A percentile compares a stretch with the other conserved stretches of the same genome.
Evolutionary conservation across 805 yeast species (phyloP).

Genomic region (Nakazawaea ishiwadae): DNA sequence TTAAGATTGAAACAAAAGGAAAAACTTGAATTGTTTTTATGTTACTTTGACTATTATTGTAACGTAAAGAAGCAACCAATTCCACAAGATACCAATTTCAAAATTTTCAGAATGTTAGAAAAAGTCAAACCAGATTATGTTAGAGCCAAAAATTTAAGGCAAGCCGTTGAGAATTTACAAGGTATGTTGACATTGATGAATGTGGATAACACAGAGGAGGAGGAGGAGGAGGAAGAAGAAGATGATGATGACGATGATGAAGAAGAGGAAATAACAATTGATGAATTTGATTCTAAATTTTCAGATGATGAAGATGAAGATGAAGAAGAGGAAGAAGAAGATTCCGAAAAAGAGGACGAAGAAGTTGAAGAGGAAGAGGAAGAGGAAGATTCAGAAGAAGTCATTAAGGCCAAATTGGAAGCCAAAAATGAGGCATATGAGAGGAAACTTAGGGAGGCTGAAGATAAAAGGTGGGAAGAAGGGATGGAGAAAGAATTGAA

Average conservation of each 20-base stretch:
- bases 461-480: slow-evolving; percentile 41
- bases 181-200: slow-evolving; percentile 20
- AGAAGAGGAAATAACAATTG: slow-evolving; percentile 11
- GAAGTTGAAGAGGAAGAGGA: slow-evolving; percentile 23
- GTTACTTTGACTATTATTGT: slow-evolving; percentile 68
- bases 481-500: slow-evolving; percentile 56
- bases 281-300: slow-evolving; percentile 6
- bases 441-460: slow-evolving; percentile 30
- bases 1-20: slow-evolving; percentile 14
- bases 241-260: slow-evolving; percentile 13
- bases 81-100: slow-evolving; percentile 59
- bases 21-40: slow-evolving; percentile 37
- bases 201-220: slow-evolving; percentile 8
- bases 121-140: slow-evolving; percentile 27
- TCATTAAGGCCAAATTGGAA: slow-evolving; percentile 20
- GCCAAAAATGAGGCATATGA: slow-evolving; percentile 31
- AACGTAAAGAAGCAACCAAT: slow-evolving; percentile 57
- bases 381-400: slow-evolving; percentile 21
- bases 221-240: slow-evolving; percentile 17
- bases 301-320: slow-evolving; percentile 15
- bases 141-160: slow-evolving; percentile 33
- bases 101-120: slow-evolving; percentile 39
- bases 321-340: slow-evolving; percentile 10
- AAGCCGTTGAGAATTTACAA: slow-evolving; percentile 38
- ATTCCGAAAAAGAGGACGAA: too few relatives aligned